Percentiles rank a stretch among this genome's conserved stretches.
phyloP scores from a whole-genome alignment of 495 filamentous ascomycete species.

The Podospora appendiculata region DNA sequence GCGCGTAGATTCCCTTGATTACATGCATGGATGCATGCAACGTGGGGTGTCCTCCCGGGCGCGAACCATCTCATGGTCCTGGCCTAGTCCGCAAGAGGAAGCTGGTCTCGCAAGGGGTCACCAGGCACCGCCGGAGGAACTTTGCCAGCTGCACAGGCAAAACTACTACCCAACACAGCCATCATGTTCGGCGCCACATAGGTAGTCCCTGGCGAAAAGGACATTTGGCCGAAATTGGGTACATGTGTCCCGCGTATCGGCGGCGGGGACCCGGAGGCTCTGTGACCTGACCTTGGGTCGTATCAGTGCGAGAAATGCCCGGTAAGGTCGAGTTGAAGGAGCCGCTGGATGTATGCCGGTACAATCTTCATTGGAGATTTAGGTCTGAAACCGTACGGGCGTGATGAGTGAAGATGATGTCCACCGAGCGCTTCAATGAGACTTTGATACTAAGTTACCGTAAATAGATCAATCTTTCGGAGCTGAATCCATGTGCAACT shows the following conservation, averaged over 20 bases:
- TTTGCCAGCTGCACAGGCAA: neutral
- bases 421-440: too few species aligned
- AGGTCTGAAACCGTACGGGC: too few species aligned
- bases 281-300: too few species aligned
- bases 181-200: neutral
- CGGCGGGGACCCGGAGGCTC: neutral
- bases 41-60: neutral
- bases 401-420: too few species aligned
- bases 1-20: too few species aligned
- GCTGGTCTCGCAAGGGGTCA: conserved; percentile 1
- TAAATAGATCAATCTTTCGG: too few species aligned
- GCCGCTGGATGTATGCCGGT: too few species aligned
- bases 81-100: conserved; percentile 3
- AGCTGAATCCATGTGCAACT: too few species aligned
- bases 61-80: neutral
- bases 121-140: neutral
- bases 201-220: neutral
- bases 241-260: neutral
- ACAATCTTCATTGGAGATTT: too few species aligned
- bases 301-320: too few species aligned
- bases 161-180: neutral
- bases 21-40: neutral
- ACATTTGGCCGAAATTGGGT: neutral
- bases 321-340: too few species aligned
- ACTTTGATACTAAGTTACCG: too few species aligned